Evolutionary conservation across 2,329 filamentous ascomycete genomes (phyloP), one percentile per base, ranked within the genome.

Genomic region (Xylariaceae sp.): DNA sequence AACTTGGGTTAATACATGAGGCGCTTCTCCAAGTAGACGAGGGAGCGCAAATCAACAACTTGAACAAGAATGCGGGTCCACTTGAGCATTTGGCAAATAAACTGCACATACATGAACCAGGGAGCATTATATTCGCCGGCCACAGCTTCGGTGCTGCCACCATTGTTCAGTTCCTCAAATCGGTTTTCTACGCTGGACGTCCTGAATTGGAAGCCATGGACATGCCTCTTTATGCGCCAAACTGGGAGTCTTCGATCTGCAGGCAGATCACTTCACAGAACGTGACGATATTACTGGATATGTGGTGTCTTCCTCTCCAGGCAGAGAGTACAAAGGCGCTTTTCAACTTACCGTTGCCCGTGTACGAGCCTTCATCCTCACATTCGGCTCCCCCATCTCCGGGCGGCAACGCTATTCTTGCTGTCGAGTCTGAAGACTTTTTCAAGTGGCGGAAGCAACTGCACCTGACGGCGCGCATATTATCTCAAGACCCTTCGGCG

Each of bases 131-230:
- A 42, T 92, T 88, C 67, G 82, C 81, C 0, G 90, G 90, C 3
- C 90, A 95, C 70, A 90, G 86, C 19, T 95, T 95, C 61, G 90
- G 90, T 27, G 86, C 85, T 1, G 80, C 88, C 0, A 89, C 87
- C 0, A 76, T 83, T 26, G 78, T 87, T 1, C 90, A 95, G 67
- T 80, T 95, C 52, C 73, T 92, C 48, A 95, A 95, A 73, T 87
- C 82, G 50, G 83, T 86, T 8, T 92, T 85, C 74, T 89, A 91
- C 71, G 77, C 79, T 9, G 73, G 72, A 40, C 64, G 71, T 1
- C 71, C 79, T 0, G 73, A 75, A 11, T 68, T 82, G 1, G 68
- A 71, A 4, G 65, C 68, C 32, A 79, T 80, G 58, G 73, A 76
- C 49, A 74, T 74, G 30, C 81, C 86, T 0, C 74, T 92, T 0